phyloP scores from a whole-genome alignment of 129 eudicot species.

The Gnaphalium uliginosum region DNA sequence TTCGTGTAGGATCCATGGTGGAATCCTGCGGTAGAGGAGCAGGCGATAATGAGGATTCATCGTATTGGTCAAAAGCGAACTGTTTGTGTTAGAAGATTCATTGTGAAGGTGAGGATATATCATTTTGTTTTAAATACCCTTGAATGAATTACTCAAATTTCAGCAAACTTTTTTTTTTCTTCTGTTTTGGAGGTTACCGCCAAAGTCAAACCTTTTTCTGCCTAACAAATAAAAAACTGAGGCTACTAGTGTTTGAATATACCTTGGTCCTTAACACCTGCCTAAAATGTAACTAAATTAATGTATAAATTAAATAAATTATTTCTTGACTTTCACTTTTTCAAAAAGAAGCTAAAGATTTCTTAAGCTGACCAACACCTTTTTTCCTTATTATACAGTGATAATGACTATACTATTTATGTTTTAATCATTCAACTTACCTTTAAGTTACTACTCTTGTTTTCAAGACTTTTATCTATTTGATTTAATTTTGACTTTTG shows the following conservation, averaged over 20 bases:
- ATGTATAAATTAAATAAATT: background rate
- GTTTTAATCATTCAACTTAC: conserved; percentile 1
- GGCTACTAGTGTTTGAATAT: conserved; percentile 19
- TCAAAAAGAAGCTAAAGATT: background rate
- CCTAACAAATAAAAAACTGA: background rate
- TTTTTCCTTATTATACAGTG: conserved; percentile 2
- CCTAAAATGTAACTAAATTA: background rate
- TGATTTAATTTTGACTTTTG: conserved; percentile 15
- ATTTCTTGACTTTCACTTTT: background rate
- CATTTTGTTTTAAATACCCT: conserved; percentile 6
- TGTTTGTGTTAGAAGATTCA: conserved; percentile 83
- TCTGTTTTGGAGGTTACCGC: background rate
- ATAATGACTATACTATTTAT: conserved; percentile 3
- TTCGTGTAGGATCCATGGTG: conserved; percentile 92
- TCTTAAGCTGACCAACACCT: background rate
- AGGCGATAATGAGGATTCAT: conserved; percentile 87
- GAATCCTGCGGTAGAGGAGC: conserved; percentile 98
- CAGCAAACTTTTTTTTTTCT: background rate
- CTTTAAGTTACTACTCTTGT: background rate
- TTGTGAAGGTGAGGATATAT: conserved; percentile 55
- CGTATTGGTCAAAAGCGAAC: conserved; percentile 90
- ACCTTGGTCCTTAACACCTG: conserved; percentile 20
- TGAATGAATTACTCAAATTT: conserved; percentile 8
- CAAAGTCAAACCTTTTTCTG: conserved; percentile 25
- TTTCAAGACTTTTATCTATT: background rate